These are phyloP conservation scores for Penicillium mononematosum DNA, from an alignment of 495 filamentous ascomycete genomes.

Conservation along the genomic window DNA sequence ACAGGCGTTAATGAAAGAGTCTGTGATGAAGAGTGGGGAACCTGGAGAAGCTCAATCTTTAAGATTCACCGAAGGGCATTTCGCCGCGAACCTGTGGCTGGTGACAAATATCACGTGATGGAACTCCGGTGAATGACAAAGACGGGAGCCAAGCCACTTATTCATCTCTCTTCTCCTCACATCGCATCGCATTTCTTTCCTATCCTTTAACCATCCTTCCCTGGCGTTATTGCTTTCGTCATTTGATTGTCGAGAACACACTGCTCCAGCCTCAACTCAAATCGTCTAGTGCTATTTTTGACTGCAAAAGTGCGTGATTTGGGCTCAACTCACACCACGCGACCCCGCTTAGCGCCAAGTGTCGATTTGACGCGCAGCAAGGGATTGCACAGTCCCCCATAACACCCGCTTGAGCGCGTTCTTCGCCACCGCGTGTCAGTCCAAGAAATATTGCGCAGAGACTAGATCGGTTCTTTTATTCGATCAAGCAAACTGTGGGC, in stretches of 20 bases:
- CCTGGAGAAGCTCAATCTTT: slow-evolving; percentile 29
- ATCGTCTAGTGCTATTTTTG: neutral
- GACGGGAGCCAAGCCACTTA: slow-evolving; percentile 10
- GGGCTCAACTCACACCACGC: slow-evolving; percentile 23
- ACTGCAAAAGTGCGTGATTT: slow-evolving; percentile 4
- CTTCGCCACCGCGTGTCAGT: slow-evolving; percentile 12
- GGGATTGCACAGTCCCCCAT: slow-evolving; percentile 25
- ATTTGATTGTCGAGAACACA: slow-evolving; percentile 2
- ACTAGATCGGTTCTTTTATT: slow-evolving; percentile 19
- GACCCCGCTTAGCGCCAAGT: slow-evolving; percentile 39
- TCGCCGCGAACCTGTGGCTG: slow-evolving; percentile 17
- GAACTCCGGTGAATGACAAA: slow-evolving; percentile 2
- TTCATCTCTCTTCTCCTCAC: slow-evolving; percentile 14
- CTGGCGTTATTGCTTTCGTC: slow-evolving; percentile 11
- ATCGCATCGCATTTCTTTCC: slow-evolving; percentile 6
- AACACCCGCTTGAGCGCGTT: slow-evolving; percentile 21
- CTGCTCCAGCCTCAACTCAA: neutral
- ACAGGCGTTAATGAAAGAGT: slow-evolving; percentile 9
- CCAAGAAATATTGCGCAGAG: slow-evolving; percentile 20
- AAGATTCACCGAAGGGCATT: slow-evolving; percentile 11
- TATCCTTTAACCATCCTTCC: slow-evolving; percentile 18
- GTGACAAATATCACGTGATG: slow-evolving; percentile 8
- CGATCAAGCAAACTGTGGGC: slow-evolving; percentile 42
- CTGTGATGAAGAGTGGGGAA: slow-evolving; percentile 28
- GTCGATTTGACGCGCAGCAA: slow-evolving; percentile 30